Percentiles rank a stretch among this genome's conserved stretches.
These are phyloP conservation scores for Helicostylum pulchrum DNA, from an alignment of 192 early-diverging fungal genomes.

Conservation along the genomic window DNA sequence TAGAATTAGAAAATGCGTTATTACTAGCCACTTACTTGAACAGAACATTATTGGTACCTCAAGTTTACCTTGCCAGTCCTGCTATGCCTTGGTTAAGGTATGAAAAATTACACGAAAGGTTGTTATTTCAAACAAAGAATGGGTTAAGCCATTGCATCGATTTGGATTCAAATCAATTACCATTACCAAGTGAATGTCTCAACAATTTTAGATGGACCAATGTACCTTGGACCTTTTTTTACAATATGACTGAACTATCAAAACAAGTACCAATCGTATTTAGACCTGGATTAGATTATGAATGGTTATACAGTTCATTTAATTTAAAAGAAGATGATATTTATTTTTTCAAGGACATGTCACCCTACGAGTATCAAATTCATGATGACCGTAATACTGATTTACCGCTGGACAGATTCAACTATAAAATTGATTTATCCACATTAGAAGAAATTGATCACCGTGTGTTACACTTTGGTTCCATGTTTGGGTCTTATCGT, in stretches of 20 bases:
- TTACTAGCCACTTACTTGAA: slow-evolving; percentile 55
- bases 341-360: slow-evolving; percentile 43
- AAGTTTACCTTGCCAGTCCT: slow-evolving; percentile 48
- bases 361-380: slow-evolving; percentile 54
- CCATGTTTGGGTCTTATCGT: slow-evolving; percentile 47
- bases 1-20: slow-evolving; percentile 47
- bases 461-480: slow-evolving; percentile 55
- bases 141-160: slow-evolving; percentile 50
- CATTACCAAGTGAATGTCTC: slow-evolving; percentile 50
- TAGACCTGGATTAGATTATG: slow-evolving; percentile 38
- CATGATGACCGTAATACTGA: slow-evolving; percentile 40
- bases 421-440: slow-evolving; percentile 34
- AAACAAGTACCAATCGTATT: slow-evolving; percentile 38
- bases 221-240: slow-evolving; percentile 55
- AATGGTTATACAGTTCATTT: slow-evolving; percentile 48
- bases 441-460: slow-evolving; percentile 32
- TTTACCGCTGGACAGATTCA: slow-evolving; percentile 38
- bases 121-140: slow-evolving; percentile 51
- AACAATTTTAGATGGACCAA: slow-evolving; percentile 52
- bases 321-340: slow-evolving; percentile 44
- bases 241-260: slow-evolving; percentile 38
- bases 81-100: slow-evolving; percentile 51
- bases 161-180: slow-evolving; percentile 23
- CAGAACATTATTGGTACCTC: slow-evolving; percentile 50
- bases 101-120: slow-evolving; percentile 44